These are phyloP conservation scores for Hypoxylon trugodes DNA, from an alignment of 495 filamentous ascomycete genomes.

Conservation along the genomic window DNA sequence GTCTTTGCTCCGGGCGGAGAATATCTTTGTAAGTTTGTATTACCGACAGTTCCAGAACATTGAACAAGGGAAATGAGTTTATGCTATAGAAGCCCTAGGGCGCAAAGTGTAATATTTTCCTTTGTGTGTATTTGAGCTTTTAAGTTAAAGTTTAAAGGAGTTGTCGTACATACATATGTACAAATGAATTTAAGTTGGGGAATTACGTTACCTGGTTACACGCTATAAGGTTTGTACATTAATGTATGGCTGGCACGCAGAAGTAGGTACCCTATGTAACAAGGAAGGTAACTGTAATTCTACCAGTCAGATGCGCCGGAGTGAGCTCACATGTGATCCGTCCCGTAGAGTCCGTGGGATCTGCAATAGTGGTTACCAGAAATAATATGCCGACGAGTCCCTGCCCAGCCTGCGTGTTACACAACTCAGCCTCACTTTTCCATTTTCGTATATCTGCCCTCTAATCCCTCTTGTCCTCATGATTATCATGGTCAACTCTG, in stretches of 20 bases:
- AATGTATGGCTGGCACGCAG: too few species aligned
- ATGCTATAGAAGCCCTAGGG: background rate
- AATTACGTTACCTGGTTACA: conserved; percentile 14
- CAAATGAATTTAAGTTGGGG: background rate
- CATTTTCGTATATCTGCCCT: conserved; percentile 30
- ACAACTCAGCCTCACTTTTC: conserved; percentile 42
- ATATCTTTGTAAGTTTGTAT: conserved; percentile 1
- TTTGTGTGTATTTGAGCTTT: background rate
- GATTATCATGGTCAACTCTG: conserved; percentile 28
- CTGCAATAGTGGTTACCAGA: conserved; percentile 25
- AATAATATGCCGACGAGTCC: conserved; percentile 29
- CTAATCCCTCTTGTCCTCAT: conserved; percentile 18
- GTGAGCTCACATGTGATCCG: conserved; percentile 27
- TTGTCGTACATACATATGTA: background rate
- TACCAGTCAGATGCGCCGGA: conserved; percentile 19
- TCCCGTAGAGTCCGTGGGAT: conserved; percentile 20
- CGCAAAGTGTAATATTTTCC: background rate
- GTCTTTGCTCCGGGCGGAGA: conserved; percentile 31
- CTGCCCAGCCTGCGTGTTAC: conserved; percentile 26
- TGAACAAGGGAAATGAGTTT: conserved; percentile 1
- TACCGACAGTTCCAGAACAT: conserved; percentile 16
- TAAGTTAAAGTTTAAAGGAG: background rate
- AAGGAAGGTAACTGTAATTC: conserved; percentile 2
- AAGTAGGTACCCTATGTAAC: conserved; percentile 12
- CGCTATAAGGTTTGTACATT: background rate